Base-by-base conservation (phyloP, 352 stramenopile species). In the Phytophthora constricta region DNA sequence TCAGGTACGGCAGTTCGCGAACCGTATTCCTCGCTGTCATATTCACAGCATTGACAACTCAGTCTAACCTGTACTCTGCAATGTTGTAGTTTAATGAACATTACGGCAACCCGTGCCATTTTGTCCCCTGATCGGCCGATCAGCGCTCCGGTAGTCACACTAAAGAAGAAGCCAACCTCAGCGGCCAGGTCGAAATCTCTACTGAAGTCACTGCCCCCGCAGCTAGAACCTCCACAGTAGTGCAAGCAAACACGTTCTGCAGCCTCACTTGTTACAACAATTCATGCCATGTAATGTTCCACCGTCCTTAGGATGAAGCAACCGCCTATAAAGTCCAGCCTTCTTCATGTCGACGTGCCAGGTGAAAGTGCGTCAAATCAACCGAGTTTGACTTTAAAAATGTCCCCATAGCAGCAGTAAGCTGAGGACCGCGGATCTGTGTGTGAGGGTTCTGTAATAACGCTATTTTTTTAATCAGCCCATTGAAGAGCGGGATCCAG, bases 101-200 rank as follows among this genome's bases (percentile, higher is more conserved):
- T 91, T 23, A 86, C 64, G 8, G 72, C 75, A 14, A 76, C 41
- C 16, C 70, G 75, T 43, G 67, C 75, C 14, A 59, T 76, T 11
- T 33, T 82, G 25, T 81, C 65, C 22, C 75, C 66, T 22, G 80
- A 79, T 28, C 59, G 63, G 2, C 75, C 74, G 1, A 92, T 92
- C 39, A 92, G 84, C 41, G 84, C 84, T 1, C 81, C 84, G n/a
- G 70, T 64, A 7, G 46, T 71, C 25, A 61, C 61, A 2, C 26
- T 73, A 16, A 90, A 89, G 57, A 90, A 79, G 55, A 90, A 86
- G 34, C 8, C 53, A 27, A 42, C 17, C 9, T 7, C 53, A 28
- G 25, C 58, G 19, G 20, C 34, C 28, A 62, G 46, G 62, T 37
- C 62, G 13, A 75, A 69, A 47, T 72, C 68, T 25, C 16, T 72